phyloP scores from a whole-genome alignment of 2,329 filamentous ascomycete genomes.

The Alternaria tenuissima region DNA sequence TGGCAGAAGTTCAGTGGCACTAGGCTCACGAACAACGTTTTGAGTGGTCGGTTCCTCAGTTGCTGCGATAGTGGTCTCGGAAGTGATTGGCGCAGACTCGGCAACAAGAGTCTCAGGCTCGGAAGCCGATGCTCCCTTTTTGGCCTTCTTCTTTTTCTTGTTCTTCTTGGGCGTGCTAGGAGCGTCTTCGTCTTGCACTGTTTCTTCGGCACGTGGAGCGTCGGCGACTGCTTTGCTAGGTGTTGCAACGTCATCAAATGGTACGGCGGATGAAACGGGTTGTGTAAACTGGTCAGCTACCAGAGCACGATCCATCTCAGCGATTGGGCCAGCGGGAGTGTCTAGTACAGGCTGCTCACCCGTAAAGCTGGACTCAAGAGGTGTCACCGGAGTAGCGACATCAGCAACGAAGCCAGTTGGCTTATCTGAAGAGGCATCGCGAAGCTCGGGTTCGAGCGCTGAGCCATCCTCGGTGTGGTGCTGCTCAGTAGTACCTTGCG shows the following conservation, averaged over 20 bases:
- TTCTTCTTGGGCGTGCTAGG: slow-evolving; percentile 31
- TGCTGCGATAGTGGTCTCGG: slow-evolving; percentile 7
- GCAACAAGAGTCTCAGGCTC: slow-evolving; percentile 27
- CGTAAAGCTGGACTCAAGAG: neutral
- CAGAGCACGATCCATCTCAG: neutral
- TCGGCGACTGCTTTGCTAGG: slow-evolving; percentile 4
- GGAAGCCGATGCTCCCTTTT: slow-evolving; percentile 30
- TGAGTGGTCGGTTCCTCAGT: slow-evolving; percentile 2
- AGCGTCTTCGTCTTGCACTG: neutral
- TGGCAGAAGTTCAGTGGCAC: neutral
- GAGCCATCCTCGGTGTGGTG: neutral
- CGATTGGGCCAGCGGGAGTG: neutral
- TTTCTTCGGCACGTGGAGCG: neutral
- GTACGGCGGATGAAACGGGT: neutral
- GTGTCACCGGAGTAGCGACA: neutral
- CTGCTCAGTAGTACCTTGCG: neutral
- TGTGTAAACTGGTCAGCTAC: neutral
- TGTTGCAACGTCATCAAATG: neutral
- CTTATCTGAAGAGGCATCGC: neutral
- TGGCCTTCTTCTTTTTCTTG: slow-evolving; percentile 43
- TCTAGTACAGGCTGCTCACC: slow-evolving; percentile 3
- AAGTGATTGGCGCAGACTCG: slow-evolving; percentile 11
- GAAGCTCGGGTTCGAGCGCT: neutral
- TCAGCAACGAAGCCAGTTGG: neutral
- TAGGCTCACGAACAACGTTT: slow-evolving; percentile 1